Base-by-base conservation (phyloP, 805 yeast species). In the Candida suzukii region DNA sequence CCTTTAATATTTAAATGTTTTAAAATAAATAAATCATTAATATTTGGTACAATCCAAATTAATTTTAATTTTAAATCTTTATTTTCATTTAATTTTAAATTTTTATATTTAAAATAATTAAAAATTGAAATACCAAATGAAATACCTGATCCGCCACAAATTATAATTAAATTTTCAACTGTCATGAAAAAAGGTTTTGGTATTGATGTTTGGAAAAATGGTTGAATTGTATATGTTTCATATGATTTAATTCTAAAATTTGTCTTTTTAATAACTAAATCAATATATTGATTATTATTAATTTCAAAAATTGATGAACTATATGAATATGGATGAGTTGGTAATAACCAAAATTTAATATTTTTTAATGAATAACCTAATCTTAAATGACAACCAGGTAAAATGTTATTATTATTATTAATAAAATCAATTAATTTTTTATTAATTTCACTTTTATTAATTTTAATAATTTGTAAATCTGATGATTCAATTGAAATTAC, bases 61-160 rank as follows among this genome's bases (percentile, higher is more conserved):
- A 80, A 53, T 19, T 64, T 62, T 2, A 74, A 51, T 37, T 47
- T 58, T 6, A 66, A 40, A 29, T 60, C 63, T 30, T 41, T 47
- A 1, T 46, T 51, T 19, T 52, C 57, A 9, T 35, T 46, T 16
- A 42, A 48, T 9, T 47, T 49, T 26, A 42, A 48, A 10, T 47
- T 49, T 26, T 56, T 55, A 4, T 39, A 37, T 17, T 52, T 52
- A 37, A 76, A 61, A 42, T 69, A 61, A 37, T 67, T 66, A 50
- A 66, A 72, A 1, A 80, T 33, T 0, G 84, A 79, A 10, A 80
- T 46, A 3, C 81, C 83, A 41, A 73, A 73, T 0, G 88, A 78
- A 11, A 83, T 71, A 1, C 91, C 90, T 2, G 87, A 75, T 0
- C 93, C 93, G 13, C 90, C 91, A 46, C 81, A 74, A 1, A 83